Conservation (phyloP, 225 moss, liverwort and hornwort species). For the Bryum argenteum region DNA sequence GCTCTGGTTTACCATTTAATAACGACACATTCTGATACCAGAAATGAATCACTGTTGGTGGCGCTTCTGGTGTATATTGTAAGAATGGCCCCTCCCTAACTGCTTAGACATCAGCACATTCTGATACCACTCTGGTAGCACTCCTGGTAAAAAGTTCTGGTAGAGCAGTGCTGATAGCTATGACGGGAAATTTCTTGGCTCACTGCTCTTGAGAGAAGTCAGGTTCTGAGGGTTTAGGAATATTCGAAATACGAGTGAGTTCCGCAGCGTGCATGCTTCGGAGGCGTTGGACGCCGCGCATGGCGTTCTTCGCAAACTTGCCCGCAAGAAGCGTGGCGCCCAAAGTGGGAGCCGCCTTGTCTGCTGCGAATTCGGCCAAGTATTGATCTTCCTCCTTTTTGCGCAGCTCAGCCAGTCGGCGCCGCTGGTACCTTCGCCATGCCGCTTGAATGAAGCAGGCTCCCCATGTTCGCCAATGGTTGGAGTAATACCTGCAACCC, state of each 20-base stretch:
- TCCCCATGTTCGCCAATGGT: slow-evolving; percentile 75
- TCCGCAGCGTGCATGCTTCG: slow-evolving; percentile 58
- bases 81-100: neutral
- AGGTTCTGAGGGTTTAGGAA: slow-evolving; percentile 58
- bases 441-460: slow-evolving; percentile 63
- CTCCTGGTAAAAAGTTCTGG: neutral
- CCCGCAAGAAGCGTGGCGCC: slow-evolving; percentile 40
- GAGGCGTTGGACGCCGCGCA: slow-evolving; percentile 57
- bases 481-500: slow-evolving; percentile 50
- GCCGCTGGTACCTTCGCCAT: slow-evolving; percentile 58
- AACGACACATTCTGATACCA: neutral
- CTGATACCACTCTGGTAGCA: neutral
- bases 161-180: neutral
- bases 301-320: slow-evolving; percentile 46
- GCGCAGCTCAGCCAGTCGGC: slow-evolving; percentile 43
- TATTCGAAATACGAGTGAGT: slow-evolving; percentile 44
- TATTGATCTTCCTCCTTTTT: slow-evolving; percentile 45
- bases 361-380: slow-evolving; percentile 15
- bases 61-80: neutral
- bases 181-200: neutral
- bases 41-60: neutral
- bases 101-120: neutral
- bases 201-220: slow-evolving; percentile 56
- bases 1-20: neutral
- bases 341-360: slow-evolving; percentile 30